Evolutionary conservation across 176 grass and related monocot species (phyloP).

Genomic region (Lolium rigidum): DNA sequence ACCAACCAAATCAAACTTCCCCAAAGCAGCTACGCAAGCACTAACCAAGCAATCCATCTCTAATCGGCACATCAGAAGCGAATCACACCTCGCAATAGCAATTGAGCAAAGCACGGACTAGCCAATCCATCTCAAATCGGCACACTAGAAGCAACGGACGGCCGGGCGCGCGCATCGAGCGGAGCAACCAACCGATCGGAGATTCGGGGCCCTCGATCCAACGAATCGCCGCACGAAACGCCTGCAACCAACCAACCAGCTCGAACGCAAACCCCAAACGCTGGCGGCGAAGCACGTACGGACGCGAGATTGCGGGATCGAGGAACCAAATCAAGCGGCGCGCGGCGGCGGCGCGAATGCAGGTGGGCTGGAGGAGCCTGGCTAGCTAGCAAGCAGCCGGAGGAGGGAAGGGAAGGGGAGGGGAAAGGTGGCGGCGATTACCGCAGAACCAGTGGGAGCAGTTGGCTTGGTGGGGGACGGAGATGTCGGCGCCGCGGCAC

Average conservation of each 20-base stretch:
- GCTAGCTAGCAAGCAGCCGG: neutral
- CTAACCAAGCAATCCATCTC: neutral
- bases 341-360: neutral
- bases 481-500: constrained; percentile 25
- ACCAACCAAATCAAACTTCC: neutral
- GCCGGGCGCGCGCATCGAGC: neutral
- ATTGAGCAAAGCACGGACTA: neutral
- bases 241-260: neutral
- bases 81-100: neutral
- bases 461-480: constrained; percentile 39
- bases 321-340: neutral
- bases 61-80: neutral
- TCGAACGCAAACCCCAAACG: neutral
- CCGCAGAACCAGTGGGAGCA: constrained; percentile 58
- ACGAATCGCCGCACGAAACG: neutral
- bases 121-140: neutral
- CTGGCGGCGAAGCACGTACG: neutral
- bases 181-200: neutral
- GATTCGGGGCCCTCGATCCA: neutral
- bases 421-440: neutral
- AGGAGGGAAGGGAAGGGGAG: neutral
- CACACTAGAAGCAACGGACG: neutral
- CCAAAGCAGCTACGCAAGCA: neutral
- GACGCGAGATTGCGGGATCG: neutral
- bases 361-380: no score